Percentiles rank a stretch among this genome's conserved stretches.
Evolutionary conservation across 306 rosid species (phyloP).

Genomic region (Fragaria iinumae): DNA sequence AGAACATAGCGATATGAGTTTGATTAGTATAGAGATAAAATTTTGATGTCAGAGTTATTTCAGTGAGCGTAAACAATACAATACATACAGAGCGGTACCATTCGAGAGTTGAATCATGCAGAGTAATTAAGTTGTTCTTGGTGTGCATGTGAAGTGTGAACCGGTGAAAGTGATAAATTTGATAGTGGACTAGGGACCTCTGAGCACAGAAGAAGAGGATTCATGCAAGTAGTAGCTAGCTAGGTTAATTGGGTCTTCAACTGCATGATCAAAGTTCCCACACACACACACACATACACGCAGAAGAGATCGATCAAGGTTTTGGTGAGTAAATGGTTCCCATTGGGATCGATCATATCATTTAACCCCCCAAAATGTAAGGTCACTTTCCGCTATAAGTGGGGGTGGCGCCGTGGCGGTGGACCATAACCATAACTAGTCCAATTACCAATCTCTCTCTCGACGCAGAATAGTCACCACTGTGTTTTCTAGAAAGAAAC

Average conservation of each 20-base stretch:
- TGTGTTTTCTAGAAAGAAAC: slow-evolving; percentile 16
- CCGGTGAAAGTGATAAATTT: background rate
- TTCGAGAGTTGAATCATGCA: background rate
- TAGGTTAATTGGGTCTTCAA: background rate
- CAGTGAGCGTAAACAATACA: too few species aligned
- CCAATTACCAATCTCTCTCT: background rate
- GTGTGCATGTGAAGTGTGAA: background rate
- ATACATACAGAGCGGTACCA: background rate
- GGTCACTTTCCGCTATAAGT: slow-evolving; percentile 70
- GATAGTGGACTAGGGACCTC: slow-evolving; percentile 11
- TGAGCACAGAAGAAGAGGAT: background rate
- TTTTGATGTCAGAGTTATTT: too few species aligned
- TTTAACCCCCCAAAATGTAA: slow-evolving; percentile 37
- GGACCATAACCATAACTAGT: slow-evolving; percentile 43
- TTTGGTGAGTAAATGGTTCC: background rate
- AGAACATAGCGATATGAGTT: too few species aligned
- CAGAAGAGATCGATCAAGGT: background rate
- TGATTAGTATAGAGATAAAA: too few species aligned
- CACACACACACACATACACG: background rate
- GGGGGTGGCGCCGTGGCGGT: slow-evolving; percentile 40
- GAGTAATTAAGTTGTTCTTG: background rate
- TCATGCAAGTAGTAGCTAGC: background rate
- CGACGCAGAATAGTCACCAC: background rate
- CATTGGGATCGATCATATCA: background rate
- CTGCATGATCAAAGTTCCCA: background rate